Base-by-base conservation (phyloP, 1,139 yeast species). In the Candida mesenterica region DNA sequence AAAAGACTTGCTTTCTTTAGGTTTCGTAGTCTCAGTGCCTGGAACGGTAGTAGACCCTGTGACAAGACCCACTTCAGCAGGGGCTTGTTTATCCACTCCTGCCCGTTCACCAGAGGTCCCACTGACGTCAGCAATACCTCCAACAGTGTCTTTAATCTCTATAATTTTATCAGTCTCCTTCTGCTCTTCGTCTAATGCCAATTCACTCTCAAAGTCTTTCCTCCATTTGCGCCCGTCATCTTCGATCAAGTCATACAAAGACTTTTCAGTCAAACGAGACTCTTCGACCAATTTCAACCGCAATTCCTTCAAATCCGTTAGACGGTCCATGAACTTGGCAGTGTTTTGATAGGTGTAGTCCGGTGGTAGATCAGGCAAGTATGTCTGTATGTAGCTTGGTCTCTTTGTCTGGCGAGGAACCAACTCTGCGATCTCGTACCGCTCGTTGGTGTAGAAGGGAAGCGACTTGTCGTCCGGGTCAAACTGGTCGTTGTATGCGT, bases 281-380 rank as follows among this genome's bases (percentile, higher is more conserved):
- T 90, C 96, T 40, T 79, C 81, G 3, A 86, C 92, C 36, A 89
- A 65, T 49, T 76, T 75, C 40, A 84, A 74, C 43, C 94, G 66
- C 34, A 90, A 70, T 39, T 75, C 67, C 43, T 83, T 77, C 48
- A 90, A 87, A 53, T 87, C 94, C 0, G 82, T 75, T n/a, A 81
- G 61, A 14, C 82, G 68, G 20, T 77, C 67, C 43, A 79, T 71
- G 53, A 69, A 87, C 42, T 73, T 71, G 0, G 95, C 83, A 0
- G 96, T 85, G 35, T 78, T 73, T 57, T 78, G 80, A 54, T 83
- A 90, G 0, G 97, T 90, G 58, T 89, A 94, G 50, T 87, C 96
- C 0, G 97, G 96, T 1, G 97, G 97, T 25, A 89, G 68, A 15
- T 79, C 80, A 0, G 97, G 97, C 50, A 90, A 64, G 79, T 88